Percentiles rank a stretch among this genome's conserved stretches.
Evolutionary conservation across 441 rosid species (phyloP).

Genomic region (Adansonia grandidieri): DNA sequence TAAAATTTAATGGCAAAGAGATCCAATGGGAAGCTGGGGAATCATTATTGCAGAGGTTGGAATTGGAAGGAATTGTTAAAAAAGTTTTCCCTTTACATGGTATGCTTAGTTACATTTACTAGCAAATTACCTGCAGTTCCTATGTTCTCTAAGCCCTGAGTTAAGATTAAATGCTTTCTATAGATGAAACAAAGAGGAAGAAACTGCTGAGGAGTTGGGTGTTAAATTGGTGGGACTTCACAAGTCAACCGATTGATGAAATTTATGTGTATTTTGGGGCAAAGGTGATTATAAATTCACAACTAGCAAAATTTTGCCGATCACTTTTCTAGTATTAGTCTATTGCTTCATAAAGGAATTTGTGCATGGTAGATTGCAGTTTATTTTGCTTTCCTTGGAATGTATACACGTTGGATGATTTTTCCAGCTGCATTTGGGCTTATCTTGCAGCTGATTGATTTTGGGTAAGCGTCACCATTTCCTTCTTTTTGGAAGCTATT

Average conservation of each 20-base stretch:
- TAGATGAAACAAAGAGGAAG: conserved; percentile 80
- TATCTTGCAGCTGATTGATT: conserved; percentile 65
- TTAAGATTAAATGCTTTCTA: conserved; percentile 31
- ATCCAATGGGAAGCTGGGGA: conserved; percentile 70
- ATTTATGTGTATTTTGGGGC: conserved; percentile 82
- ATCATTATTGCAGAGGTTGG: conserved; percentile 66
- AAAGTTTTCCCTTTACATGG: conserved; percentile 86
- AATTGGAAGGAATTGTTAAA: conserved; percentile 67
- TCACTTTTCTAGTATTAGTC: neutral
- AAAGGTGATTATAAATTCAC: conserved; percentile 54
- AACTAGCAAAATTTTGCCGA: neutral
- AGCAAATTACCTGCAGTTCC: conserved; percentile 23
- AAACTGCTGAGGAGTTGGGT: conserved; percentile 81
- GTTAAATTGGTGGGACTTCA: conserved; percentile 71
- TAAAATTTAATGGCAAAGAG: conserved; percentile 55
- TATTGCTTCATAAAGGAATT: conserved; percentile 32
- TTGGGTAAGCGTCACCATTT: conserved; percentile 53
- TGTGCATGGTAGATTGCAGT: conserved; percentile 66
- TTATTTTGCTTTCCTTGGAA: conserved; percentile 88
- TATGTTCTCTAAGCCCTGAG: conserved; percentile 25
- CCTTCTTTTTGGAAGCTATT: conserved; percentile 24
- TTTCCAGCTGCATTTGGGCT: conserved; percentile 81
- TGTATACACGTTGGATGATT: conserved; percentile 80
- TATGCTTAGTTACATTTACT: conserved; percentile 37
- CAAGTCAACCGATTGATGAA: conserved; percentile 80